Evolutionary conservation across 768 basidiomycete species (phyloP), one percentile per base, ranked within the genome.

Genomic region (Candolleomyces aberdarensis): DNA sequence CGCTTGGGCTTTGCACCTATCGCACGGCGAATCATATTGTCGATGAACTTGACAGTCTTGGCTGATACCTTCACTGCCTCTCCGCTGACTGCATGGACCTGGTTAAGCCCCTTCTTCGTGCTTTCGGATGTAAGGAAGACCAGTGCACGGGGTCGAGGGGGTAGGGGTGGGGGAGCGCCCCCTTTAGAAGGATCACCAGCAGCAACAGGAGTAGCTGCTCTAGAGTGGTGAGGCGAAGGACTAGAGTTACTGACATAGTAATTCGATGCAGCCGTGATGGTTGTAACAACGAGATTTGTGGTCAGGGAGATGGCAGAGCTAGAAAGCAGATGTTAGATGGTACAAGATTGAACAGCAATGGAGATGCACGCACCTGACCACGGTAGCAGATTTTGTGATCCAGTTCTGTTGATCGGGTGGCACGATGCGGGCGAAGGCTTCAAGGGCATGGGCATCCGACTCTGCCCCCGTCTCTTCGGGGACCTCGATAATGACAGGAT

Each of bases 401-500:
- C 85, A 87, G 69, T 91, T 85, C 69, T 84, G 80, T 64, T 92
- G 83, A 26, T 88, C 86, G 15, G 85, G 81, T 22, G 85, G 85
- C 1, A 91, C 80, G 9, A 82, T 80, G 46, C 81, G 76, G 13
- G 85, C 87, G 65, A 86, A 85, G 29, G 85, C 80, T 62, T 83
- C 78, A 22, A 80, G 73, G 5, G 84, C 78, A 63, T 71, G 72
- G 26, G 72, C 73, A 63, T 80, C 78, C 9, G 75, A 70, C 39
- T 74, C 72, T 53, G 74, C 75, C 56, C 74, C 69, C 47, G 69
- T 70, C 14, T 80, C 78, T 55, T 85, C 81, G 0, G 84, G 81
- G 32, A 92, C 82, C 66, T 91, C 88, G 59, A 92, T 83, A 54
- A 92, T 71, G n/a, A 93, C 89, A 0, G 88, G 84, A 63, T 85